Evolutionary conservation across 2,329 filamentous ascomycete genomes (phyloP), one percentile per base, ranked within the genome.

Genomic region (Dothiorella sarmentorum): DNA sequence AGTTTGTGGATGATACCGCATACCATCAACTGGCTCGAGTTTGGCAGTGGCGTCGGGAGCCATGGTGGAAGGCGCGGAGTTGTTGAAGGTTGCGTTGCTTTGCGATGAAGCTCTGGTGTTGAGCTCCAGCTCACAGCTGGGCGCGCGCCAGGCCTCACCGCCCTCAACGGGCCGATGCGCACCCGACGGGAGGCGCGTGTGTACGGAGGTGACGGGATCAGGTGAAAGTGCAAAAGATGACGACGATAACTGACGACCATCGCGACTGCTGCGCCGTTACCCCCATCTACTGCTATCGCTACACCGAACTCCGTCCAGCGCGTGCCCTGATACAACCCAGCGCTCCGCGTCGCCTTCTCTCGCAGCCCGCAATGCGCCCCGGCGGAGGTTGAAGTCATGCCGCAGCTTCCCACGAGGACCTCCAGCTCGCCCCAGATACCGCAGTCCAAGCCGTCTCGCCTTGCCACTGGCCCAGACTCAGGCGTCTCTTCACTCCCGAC

Each of bases 11-110:
- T 13, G 6, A 13, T 10, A 15, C 15, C 5, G 60, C 62, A 24
- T 60, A 69, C 67, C 62, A 58, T 73, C 68, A 22, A 72, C 66
- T 51, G 71, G 61, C 29, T 44, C 45, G 15, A 37, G 31, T 40
- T 20, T 35, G 3, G 29, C 24, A 2, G 44, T 24, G 44, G 40
- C 51, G 45, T 49, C 44, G 38, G 59, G 53, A 15, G 45, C 59
- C 51, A 53, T 59, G 31, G 35, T 49, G 20, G 35, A 24, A 26
- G 42, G 27, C 31, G 38, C 31, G 22, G 26, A 27, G 61, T 15
- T 45, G 44, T 49, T 49, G 56, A 37, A 17, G 33, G 37, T n/a
- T n/a, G n/a, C 13, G n/a, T n/a, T 31, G 45, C 13, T 45, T 44
- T 22, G 35, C 22, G 45, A 35, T 35, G 20, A 13, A 53, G 57